phyloP scores from a whole-genome alignment of 139 green algal genomes.

The Choricystis sp. region DNA sequence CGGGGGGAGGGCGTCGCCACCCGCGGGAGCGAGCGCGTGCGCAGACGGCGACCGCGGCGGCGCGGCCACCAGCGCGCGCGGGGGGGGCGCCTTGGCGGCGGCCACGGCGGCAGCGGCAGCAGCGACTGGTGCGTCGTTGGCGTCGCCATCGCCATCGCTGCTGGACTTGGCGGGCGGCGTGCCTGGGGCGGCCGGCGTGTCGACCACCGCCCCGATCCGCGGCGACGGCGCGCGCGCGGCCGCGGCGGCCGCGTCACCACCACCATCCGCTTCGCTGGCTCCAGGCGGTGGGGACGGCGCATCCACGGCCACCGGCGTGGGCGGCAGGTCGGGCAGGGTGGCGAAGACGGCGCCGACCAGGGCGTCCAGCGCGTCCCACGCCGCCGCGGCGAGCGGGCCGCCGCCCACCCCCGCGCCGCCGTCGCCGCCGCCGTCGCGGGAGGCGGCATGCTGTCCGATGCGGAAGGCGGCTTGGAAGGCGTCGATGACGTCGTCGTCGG shows the following conservation, averaged over 20 bases:
- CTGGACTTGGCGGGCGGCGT: no score
- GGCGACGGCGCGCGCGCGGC: background rate
- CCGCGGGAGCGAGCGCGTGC: background rate
- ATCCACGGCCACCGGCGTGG: background rate
- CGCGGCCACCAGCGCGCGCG: no score
- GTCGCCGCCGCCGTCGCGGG: no score
- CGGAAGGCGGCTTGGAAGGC: background rate
- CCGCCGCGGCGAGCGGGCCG: background rate
- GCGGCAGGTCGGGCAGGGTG: background rate
- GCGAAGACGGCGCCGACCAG: background rate
- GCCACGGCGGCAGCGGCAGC: no score
- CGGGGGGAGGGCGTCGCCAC: background rate
- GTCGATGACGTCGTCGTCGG: background rate
- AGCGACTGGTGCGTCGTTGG: no score
- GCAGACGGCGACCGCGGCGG: background rate
- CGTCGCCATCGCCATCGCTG: no score
- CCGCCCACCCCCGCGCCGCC: background rate
- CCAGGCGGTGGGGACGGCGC: no score
- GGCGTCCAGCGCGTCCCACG: background rate
- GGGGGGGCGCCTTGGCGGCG: no score
- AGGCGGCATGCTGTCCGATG: background rate
- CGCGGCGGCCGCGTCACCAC: background rate
- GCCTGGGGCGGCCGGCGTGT: no score
- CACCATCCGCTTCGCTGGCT: no score
- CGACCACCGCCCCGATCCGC: no score